phyloP scores from a whole-genome alignment of 345 rosid genomes.

The Noccaea caerulescens region DNA sequence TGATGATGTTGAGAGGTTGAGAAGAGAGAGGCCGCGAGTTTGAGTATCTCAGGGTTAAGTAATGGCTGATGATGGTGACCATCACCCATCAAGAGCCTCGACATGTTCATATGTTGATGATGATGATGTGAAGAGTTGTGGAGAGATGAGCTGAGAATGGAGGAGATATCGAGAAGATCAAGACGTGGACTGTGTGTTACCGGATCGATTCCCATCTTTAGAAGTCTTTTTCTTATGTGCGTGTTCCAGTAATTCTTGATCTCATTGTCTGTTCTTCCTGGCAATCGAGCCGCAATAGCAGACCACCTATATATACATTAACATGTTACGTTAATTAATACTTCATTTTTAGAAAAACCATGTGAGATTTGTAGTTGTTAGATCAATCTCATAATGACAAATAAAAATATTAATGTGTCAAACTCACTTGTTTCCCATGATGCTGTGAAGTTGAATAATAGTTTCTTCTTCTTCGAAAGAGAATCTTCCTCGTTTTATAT shows the following conservation, averaged over 20 bases:
- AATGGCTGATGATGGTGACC: conserved; percentile 26
- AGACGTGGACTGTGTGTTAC: conserved; percentile 76
- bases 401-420: not conserved
- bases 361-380: no score
- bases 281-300: conserved; percentile 75
- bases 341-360: no score
- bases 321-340: no score
- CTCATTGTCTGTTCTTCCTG: conserved; percentile 90
- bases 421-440: conserved; percentile 82
- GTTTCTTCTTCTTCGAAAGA: conserved; percentile 76
- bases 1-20: conserved; percentile 21
- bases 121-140: conserved; percentile 44
- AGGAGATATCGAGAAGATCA: conserved; percentile 60
- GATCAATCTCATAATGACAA: no score
- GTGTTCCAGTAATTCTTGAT: conserved; percentile 94
- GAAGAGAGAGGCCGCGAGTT: conserved; percentile 35
- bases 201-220: conserved; percentile 88
- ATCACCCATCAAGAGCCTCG: conserved; percentile 45
- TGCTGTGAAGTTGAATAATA: conserved; percentile 71
- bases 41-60: conserved; percentile 43
- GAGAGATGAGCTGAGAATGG: conserved; percentile 48
- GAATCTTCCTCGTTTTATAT: conserved; percentile 81
- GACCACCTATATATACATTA: conserved; percentile 77
- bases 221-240: conserved; percentile 69
- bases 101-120: conserved; percentile 33